Evolutionary conservation across 2,329 filamentous ascomycete species (phyloP).

Genomic region (Neonectria ditissima): DNA sequence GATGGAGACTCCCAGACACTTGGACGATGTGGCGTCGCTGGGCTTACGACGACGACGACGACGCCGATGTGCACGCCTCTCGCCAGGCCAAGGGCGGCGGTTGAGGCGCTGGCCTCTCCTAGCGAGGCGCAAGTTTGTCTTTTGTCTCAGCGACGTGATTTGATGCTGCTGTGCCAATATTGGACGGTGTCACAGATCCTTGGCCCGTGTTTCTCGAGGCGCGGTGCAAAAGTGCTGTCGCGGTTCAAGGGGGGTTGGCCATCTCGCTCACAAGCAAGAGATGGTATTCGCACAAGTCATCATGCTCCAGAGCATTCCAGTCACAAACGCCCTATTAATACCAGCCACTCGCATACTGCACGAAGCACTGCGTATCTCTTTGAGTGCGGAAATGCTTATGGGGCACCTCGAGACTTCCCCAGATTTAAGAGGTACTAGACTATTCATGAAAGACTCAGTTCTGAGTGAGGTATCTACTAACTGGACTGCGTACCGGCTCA

Average conservation of each 20-base stretch:
- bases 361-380: not conserved
- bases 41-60: not conserved
- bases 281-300: not conserved
- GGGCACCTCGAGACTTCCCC: no score
- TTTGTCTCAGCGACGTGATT: slow-evolving; percentile 38
- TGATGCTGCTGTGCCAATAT: slow-evolving; percentile 14
- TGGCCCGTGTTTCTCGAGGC: not conserved
- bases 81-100: slow-evolving; percentile 1
- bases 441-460: no score
- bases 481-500: no score
- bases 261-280: not conserved
- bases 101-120: slow-evolving; percentile 12
- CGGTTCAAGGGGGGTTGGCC: not conserved
- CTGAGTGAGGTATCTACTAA: no score
- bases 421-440: no score
- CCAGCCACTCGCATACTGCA: no score
- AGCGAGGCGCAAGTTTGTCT: slow-evolving; percentile 19
- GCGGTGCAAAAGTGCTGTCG: not conserved
- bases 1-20: not conserved
- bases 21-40: not conserved
- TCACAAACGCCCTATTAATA: not conserved
- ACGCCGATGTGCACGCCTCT: not conserved
- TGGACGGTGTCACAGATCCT: slow-evolving; percentile 1
- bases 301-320: not conserved
- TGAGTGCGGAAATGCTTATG: no score